Evolutionary conservation across 1,284 basidiomycete genomes (phyloP), one percentile per base, ranked within the genome.

Genomic region (Hypsizygus ulmarius): DNA sequence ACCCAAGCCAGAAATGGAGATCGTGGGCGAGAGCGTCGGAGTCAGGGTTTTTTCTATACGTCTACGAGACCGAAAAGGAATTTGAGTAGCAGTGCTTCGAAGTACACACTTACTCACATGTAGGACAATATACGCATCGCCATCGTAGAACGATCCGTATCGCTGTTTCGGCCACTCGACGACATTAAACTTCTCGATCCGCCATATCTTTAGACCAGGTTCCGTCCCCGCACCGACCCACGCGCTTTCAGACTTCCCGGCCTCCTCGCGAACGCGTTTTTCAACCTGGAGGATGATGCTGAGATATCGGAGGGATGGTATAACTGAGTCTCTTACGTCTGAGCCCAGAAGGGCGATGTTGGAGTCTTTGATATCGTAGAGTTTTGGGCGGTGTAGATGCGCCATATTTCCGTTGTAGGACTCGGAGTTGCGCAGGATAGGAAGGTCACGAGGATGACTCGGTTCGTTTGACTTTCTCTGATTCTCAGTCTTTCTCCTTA

Each of bases 1-100:
- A 18, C 67, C 83, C 81, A 3, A 84, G 67, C 83, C 82, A 85
- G 61, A 84, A 84, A 60, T 83, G 81, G 12, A 85, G 67, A 59
- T 85, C 73, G 54, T 79, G 81, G 0, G 73, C 75, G 4, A 84
- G 62, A 2, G 68, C 61, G 21, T 75, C 64, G 4, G 71, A 58
- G 15, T 81, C 70, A 5, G 75, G 72, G 5, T 67, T 64, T 44
- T 73, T 71, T 63, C 78, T 81, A 63, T 80, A 83, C 3, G 79
- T 76, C 77, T 77, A 38, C 9, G 10, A 5, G 6, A 15, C 9
- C 14, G 18, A 10, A 12, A 4, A 40, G 15, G 27, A 38, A 38
- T 12, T 14, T 34, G 28, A n/a, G 40, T 19, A 25, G 10, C 32
- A 39, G 16, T 11, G 28, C 14, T 21, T 9, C 10, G 5, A 16